Percentiles rank a stretch among this genome's conserved stretches.
These are phyloP conservation scores for Tolypocladium cylindrosporum DNA, from an alignment of 2,329 filamentous ascomycete genomes.

Conservation along the genomic window DNA sequence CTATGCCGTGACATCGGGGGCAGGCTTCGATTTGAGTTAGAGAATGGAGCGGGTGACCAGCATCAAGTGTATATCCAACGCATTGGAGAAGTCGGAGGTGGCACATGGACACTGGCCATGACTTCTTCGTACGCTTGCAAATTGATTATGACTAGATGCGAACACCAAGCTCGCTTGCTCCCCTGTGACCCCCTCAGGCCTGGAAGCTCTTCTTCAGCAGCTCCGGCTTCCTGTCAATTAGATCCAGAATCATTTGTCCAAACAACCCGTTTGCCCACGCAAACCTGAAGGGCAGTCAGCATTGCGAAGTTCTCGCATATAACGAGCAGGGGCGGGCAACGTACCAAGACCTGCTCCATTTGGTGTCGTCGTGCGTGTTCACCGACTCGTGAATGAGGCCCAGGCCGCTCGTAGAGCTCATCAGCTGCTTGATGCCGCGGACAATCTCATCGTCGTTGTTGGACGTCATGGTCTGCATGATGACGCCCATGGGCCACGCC, in stretches of 20 bases:
- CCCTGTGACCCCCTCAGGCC: constrained; percentile 1
- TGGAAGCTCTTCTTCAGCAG: constrained; percentile 45
- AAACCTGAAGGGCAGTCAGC: constrained; percentile 49
- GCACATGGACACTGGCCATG: background rate
- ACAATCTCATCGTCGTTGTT: constrained; percentile 67
- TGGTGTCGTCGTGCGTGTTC: constrained; percentile 19
- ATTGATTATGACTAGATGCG: background rate
- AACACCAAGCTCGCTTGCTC: background rate
- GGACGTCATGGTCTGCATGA: constrained; percentile 70
- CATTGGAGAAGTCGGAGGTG: constrained; percentile 4
- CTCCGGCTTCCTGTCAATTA: constrained; percentile 63
- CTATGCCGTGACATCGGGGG: constrained; percentile 81
- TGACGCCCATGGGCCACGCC: constrained; percentile 81
- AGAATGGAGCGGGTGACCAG: background rate
- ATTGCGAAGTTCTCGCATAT: constrained; percentile 8
- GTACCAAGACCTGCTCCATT: constrained; percentile 27
- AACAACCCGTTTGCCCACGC: constrained; percentile 87
- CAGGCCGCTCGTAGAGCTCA: constrained; percentile 60
- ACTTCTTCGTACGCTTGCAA: background rate
- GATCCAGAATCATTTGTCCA: constrained; percentile 68
- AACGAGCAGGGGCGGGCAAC: constrained; percentile 1
- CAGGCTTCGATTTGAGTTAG: constrained; percentile 78
- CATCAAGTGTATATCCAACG: background rate
- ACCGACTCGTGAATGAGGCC: constrained; percentile 67
- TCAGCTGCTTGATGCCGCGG: constrained; percentile 48